Conservation (phyloP, 345 rosid genomes). For the Firmiana major region DNA sequence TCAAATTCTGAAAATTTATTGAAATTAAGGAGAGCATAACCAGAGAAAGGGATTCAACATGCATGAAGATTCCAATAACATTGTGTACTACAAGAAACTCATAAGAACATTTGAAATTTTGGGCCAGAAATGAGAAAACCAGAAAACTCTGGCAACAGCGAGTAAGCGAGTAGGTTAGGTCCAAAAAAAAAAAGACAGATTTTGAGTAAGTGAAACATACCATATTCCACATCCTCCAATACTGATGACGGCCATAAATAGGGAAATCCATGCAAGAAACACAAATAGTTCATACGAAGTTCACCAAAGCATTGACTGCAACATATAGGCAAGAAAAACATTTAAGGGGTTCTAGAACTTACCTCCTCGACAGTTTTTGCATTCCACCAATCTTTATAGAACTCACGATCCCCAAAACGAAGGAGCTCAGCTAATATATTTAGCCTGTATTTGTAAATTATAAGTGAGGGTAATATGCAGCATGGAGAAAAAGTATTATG, state of each 20-base stretch:
- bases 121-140: neutral
- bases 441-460: conserved; percentile 48
- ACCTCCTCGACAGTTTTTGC: conserved; percentile 97
- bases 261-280: conserved; percentile 15
- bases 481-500: neutral
- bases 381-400: conserved; percentile 99
- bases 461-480: neutral
- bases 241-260: conserved; percentile 53
- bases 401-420: conserved; percentile 95
- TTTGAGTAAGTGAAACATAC: conserved; percentile 45
- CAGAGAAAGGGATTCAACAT: neutral
- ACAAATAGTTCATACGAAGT: neutral
- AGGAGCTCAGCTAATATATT: conserved; percentile 96
- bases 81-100: neutral
- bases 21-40: neutral
- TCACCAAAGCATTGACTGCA: too few species aligned
- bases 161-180: neutral
- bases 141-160: neutral
- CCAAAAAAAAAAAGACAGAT: neutral
- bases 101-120: neutral
- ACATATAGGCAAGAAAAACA: conserved; percentile 18
- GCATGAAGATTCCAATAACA: too few species aligned
- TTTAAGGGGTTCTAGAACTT: conserved; percentile 16
- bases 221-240: conserved; percentile 99
- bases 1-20: neutral